Evolutionary conservation across 2,329 filamentous ascomycete species (phyloP).

Genomic region (Talaromyces sp.): DNA sequence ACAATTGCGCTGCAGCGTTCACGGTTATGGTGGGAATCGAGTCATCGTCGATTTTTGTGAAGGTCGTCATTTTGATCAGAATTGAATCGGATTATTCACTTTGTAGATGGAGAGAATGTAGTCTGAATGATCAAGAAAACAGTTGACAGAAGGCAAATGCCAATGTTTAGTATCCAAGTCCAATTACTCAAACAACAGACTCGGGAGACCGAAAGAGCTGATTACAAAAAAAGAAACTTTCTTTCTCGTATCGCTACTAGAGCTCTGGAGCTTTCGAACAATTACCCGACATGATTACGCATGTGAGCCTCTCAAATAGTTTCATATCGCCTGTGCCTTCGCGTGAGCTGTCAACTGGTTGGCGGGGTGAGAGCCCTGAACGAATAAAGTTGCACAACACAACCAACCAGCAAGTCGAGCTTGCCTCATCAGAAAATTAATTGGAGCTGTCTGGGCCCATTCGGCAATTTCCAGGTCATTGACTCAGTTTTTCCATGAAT

Average conservation of each 20-base stretch:
- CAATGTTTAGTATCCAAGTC: neutral
- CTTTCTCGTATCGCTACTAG: neutral
- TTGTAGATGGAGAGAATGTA: neutral
- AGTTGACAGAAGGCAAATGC: neutral
- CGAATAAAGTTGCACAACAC: neutral
- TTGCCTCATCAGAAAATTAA: neutral
- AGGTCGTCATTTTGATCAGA: conserved; percentile 62
- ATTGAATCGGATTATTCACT: neutral
- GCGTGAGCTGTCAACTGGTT: neutral
- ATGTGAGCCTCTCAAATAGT: neutral
- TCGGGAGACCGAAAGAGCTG: neutral
- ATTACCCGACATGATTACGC: neutral
- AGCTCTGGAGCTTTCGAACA: neutral
- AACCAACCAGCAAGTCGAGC: neutral
- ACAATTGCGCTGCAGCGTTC: conserved; percentile 63
- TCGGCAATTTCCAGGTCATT: neutral
- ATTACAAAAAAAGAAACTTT: neutral
- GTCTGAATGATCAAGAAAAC: neutral
- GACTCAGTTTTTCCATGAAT: conserved; percentile 12
- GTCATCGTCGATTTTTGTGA: conserved; percentile 64
- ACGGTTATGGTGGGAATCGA: conserved; percentile 65
- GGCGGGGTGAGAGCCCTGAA: neutral
- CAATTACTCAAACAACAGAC: neutral
- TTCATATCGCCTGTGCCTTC: neutral
- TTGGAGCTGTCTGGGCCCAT: neutral